Evolutionary conservation across 2,329 filamentous ascomycete genomes (phyloP).

Genomic region (Pezicula carpinea): DNA sequence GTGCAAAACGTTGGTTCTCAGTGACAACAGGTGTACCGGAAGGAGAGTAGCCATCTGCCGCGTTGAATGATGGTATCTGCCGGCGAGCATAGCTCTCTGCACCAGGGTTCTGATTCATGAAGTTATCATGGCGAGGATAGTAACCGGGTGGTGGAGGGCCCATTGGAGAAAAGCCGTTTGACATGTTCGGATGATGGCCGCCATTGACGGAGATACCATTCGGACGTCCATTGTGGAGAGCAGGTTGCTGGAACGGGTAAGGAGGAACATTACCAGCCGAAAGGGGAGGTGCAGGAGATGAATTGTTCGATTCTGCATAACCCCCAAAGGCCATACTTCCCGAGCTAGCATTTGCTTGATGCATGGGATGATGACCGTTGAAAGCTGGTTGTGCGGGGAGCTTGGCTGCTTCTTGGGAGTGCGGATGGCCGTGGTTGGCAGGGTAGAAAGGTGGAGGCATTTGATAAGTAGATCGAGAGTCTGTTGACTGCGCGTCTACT

Average conservation of each 20-base stretch:
- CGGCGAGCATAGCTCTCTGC: conserved; percentile 19
- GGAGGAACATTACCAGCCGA: conserved; percentile 39
- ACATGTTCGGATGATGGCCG: conserved; percentile 20
- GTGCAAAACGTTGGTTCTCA: conserved; percentile 16
- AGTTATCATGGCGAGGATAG: conserved; percentile 20
- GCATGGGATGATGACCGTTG: conserved; percentile 31
- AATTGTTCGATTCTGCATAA: conserved; percentile 49
- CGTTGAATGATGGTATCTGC: conserved; percentile 26
- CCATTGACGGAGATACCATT: conserved; percentile 19
- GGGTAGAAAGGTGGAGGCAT: conserved; percentile 41
- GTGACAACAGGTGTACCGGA: conserved; percentile 21
- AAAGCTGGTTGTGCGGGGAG: conserved; percentile 15
- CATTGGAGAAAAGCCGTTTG: conserved; percentile 24
- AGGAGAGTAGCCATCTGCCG: conserved; percentile 31
- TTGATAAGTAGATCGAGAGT: conserved; percentile 32
- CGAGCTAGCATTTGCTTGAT: conserved; percentile 50
- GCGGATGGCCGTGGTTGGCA: conserved; percentile 24
- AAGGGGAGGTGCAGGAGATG: conserved; percentile 51
- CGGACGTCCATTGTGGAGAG: conserved; percentile 8
- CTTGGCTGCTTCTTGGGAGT: conserved; percentile 5
- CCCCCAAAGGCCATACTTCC: conserved; percentile 53
- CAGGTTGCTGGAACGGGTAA: conserved; percentile 21
- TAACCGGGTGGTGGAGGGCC: conserved; percentile 20
- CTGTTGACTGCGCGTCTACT: conserved; percentile 14
- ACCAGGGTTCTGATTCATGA: conserved; percentile 14